These are phyloP conservation scores for Cadophora luteo-olivacea DNA, from an alignment of 2,329 filamentous ascomycete species.

Conservation along the genomic window DNA sequence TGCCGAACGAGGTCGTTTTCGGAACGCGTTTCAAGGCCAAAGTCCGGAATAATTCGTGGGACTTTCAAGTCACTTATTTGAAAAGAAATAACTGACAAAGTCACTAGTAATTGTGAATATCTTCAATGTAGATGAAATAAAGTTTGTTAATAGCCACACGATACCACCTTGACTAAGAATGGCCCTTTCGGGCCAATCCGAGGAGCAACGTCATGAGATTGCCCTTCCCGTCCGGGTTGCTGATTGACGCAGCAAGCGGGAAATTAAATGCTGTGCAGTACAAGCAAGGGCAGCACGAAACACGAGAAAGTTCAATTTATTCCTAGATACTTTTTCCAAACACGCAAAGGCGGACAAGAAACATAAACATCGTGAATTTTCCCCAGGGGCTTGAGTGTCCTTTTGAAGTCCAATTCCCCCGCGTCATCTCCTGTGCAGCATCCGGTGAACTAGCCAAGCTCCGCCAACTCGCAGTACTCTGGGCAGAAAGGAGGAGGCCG, in stretches of 20 bases:
- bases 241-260: conserved; percentile 14
- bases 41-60: neutral
- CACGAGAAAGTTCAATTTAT: conserved; percentile 10
- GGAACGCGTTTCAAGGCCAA: neutral
- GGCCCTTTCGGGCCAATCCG: conserved; percentile 2
- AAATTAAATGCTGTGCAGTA: conserved; percentile 19
- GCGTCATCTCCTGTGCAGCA: neutral
- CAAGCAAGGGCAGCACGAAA: conserved; percentile 15
- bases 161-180: neutral
- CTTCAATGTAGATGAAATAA: neutral
- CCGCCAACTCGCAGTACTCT: neutral
- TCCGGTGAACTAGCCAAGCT: conserved; percentile 2
- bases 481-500: conserved; percentile 8
- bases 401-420: neutral
- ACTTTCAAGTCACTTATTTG: neutral
- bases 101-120: neutral
- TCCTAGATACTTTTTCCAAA: neutral
- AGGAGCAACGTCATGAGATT: conserved; percentile 18
- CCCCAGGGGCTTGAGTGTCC: neutral
- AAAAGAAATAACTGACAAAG: neutral
- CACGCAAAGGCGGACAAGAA: neutral
- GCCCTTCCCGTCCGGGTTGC: neutral
- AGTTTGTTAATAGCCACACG: neutral
- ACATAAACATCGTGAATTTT: neutral
- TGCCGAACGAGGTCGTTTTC: too few relatives aligned